Conservation (phyloP, 176 grass and related monocot genomes). For the Saccharum spontaneum region DNA sequence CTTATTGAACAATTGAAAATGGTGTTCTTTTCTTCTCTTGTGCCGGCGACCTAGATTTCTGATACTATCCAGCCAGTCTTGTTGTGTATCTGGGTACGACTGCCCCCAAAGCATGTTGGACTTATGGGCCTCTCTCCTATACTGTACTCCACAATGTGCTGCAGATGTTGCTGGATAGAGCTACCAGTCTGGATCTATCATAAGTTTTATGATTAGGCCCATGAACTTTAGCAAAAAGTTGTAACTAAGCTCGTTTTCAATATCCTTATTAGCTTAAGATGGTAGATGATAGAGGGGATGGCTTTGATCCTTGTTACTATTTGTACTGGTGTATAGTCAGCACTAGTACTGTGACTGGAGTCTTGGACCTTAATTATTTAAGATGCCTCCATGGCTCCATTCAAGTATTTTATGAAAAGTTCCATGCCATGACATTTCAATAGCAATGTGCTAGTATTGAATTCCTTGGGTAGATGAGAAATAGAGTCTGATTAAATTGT, state of each 20-base stretch:
- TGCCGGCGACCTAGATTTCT: neutral
- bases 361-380: constrained; percentile 36
- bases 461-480: constrained; percentile 36
- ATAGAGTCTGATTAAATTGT: constrained; percentile 8
- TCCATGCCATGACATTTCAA: neutral
- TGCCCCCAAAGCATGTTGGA: neutral
- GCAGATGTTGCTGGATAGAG: constrained; percentile 15
- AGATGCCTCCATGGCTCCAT: constrained; percentile 7
- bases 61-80: neutral
- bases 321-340: constrained; percentile 8
- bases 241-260: neutral
- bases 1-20: constrained; percentile 22
- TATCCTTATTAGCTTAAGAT: constrained; percentile 27
- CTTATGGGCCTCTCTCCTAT: neutral
- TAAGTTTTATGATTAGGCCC: constrained; percentile 31
- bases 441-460: constrained; percentile 13
- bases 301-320: constrained; percentile 13
- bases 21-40: neutral
- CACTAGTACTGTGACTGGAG: constrained; percentile 18
- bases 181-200: constrained; percentile 1
- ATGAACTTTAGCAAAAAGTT: constrained; percentile 26
- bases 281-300: neutral
- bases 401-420: neutral
- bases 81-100: neutral
- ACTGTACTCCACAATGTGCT: neutral